Conservation (phyloP, 2,329 filamentous ascomycete species). For the Penicillium sp. region DNA sequence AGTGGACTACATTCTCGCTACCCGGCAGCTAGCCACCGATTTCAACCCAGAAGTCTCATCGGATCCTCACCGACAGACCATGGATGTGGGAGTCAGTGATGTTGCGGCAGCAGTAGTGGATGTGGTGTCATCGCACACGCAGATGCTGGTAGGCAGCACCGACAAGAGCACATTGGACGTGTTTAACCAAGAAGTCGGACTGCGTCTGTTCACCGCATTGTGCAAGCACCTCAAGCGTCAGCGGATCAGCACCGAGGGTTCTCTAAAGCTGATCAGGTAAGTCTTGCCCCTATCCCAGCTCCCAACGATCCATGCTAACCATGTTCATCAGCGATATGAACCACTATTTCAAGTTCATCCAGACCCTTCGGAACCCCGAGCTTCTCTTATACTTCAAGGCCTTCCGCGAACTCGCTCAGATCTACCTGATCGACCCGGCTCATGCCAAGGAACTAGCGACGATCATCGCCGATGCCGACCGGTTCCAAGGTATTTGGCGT, state of each 20-base stretch:
- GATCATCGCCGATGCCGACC: slow-evolving; percentile 86
- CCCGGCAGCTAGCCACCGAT: slow-evolving; percentile 80
- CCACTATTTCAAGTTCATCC: slow-evolving; percentile 82
- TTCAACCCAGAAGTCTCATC: slow-evolving; percentile 69
- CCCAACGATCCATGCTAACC: neutral
- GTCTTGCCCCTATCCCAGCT: slow-evolving; percentile 3
- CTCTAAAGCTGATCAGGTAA: slow-evolving; percentile 80
- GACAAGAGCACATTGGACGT: slow-evolving; percentile 98
- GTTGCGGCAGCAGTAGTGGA: slow-evolving; percentile 80
- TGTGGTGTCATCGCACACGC: slow-evolving; percentile 82
- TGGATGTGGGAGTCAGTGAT: slow-evolving; percentile 64
- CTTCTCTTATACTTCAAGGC: slow-evolving; percentile 88
- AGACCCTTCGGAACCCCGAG: slow-evolving; percentile 77
- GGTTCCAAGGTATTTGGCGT: slow-evolving; percentile 88
- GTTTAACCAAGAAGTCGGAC: slow-evolving; percentile 95
- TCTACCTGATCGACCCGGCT: slow-evolving; percentile 83
- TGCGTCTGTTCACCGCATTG: slow-evolving; percentile 84
- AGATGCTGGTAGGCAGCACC: slow-evolving; percentile 89
- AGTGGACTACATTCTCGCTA: slow-evolving; percentile 91
- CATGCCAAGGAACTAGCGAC: slow-evolving; percentile 94
- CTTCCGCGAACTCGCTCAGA: slow-evolving; percentile 87
- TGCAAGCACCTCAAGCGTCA: slow-evolving; percentile 98
- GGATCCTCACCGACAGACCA: slow-evolving; percentile 34
- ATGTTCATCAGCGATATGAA: slow-evolving; percentile 74
- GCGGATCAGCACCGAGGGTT: slow-evolving; percentile 83